These are phyloP conservation scores for Talaromyces funiculosus DNA, from an alignment of 2,329 filamentous ascomycete species.

Conservation along the genomic window DNA sequence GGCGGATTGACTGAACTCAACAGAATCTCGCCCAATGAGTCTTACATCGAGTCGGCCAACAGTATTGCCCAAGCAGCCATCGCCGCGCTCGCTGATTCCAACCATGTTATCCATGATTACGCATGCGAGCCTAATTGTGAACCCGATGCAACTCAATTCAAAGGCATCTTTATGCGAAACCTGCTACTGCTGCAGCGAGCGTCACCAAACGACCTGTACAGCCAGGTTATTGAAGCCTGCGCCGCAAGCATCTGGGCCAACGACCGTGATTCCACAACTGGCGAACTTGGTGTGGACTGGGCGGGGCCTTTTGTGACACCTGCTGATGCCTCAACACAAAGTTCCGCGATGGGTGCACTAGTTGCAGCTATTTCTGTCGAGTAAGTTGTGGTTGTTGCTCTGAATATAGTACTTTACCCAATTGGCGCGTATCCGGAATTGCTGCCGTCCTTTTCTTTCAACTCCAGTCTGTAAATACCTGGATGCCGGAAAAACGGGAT, in stretches of 20 bases:
- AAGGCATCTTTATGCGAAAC: slow-evolving; percentile 65
- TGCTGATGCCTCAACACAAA: slow-evolving; percentile 56
- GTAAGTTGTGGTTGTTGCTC: neutral
- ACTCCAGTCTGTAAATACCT: neutral
- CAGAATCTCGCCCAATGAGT: slow-evolving; percentile 36
- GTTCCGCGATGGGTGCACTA: slow-evolving; percentile 60
- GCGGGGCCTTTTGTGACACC: slow-evolving; percentile 51
- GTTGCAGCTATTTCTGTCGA: slow-evolving; percentile 49
- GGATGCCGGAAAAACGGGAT: neutral
- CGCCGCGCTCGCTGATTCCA: slow-evolving; percentile 36
- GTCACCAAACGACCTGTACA: slow-evolving; percentile 47
- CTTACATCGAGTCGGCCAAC: slow-evolving; percentile 41
- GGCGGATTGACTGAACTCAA: slow-evolving; percentile 52
- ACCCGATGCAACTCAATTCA: slow-evolving; percentile 59
- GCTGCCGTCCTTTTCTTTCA: neutral
- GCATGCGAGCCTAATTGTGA: slow-evolving; percentile 49
- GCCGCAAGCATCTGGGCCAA: slow-evolving; percentile 62
- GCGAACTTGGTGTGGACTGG: slow-evolving; percentile 60
- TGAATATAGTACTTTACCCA: neutral
- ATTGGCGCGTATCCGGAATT: neutral
- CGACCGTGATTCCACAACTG: slow-evolving; percentile 44
- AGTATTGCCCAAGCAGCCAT: slow-evolving; percentile 52
- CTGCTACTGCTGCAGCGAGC: slow-evolving; percentile 53
- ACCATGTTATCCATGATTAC: slow-evolving; percentile 49
- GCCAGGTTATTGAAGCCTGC: slow-evolving; percentile 54